Evolutionary conservation across 108 stramenopile species (phyloP).

Genomic region (Schizochytrium sp.): DNA sequence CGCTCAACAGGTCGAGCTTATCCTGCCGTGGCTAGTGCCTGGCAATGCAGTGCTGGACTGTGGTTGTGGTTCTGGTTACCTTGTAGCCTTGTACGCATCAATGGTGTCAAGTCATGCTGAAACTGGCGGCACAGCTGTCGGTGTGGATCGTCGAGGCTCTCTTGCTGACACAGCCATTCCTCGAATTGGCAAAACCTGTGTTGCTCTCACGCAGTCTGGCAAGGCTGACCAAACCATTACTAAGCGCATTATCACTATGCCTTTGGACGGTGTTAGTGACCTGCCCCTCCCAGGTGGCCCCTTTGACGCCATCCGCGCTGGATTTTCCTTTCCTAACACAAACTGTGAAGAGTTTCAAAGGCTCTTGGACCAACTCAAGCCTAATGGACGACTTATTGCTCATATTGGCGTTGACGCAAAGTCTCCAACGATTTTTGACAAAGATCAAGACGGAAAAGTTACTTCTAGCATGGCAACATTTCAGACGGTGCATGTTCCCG

Average conservation of each 20-base stretch:
- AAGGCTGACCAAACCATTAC: background rate
- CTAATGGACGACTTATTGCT: background rate
- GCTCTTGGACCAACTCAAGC: constrained; percentile 9
- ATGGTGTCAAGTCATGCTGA: background rate
- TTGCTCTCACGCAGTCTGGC: background rate
- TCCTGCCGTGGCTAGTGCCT: constrained; percentile 38
- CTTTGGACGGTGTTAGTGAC: background rate
- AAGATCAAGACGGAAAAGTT: constrained; percentile 16
- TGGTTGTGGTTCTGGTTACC: constrained; percentile 33
- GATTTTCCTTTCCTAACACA: background rate
- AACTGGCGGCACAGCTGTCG: constrained; percentile 6
- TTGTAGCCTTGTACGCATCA: background rate
- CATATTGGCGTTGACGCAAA: background rate
- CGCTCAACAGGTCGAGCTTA: constrained; percentile 9
- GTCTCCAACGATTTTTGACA: background rate
- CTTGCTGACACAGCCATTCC: constrained; percentile 38
- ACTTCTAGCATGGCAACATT: background rate
- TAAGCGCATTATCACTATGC: constrained; percentile 20
- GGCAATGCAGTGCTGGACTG: constrained; percentile 53
- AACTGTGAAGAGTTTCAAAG: background rate
- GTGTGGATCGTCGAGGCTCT: constrained; percentile 17
- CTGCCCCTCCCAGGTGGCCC: constrained; percentile 12
- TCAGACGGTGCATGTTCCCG: background rate
- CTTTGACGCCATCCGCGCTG: constrained; percentile 51
- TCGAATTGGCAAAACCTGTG: background rate